phyloP scores from a whole-genome alignment of 2,329 filamentous ascomycete genomes.

The Drechslerella dactyloides region DNA sequence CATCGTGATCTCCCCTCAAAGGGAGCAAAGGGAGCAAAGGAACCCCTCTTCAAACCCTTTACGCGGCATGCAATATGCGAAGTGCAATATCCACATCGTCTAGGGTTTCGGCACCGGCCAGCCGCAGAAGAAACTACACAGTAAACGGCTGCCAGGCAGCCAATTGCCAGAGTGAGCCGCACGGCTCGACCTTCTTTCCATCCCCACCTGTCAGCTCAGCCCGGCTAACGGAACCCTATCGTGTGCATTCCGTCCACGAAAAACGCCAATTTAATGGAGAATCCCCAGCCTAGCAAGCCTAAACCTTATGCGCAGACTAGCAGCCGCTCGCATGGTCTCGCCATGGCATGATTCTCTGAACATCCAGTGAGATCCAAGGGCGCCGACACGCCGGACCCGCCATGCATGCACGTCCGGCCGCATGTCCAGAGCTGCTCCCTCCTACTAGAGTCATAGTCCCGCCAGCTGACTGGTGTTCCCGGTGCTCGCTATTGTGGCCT shows the following conservation, averaged over 20 bases:
- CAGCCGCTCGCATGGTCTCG: constrained; percentile 37
- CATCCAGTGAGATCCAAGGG: constrained; percentile 16
- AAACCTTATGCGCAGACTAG: neutral
- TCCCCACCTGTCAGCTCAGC: no score
- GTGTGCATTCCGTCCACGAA: neutral
- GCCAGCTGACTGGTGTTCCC: constrained; percentile 19
- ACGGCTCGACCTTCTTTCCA: no score
- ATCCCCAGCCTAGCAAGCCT: neutral
- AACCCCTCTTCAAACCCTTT: constrained; percentile 2
- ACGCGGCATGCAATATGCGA: no score
- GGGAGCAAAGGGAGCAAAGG: constrained; percentile 16
- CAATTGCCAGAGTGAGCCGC: no score
- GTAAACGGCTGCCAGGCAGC: no score
- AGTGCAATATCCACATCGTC: no score
- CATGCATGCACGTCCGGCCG: neutral
- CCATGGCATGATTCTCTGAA: constrained; percentile 49
- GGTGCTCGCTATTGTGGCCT: constrained; percentile 44
- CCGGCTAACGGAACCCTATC: neutral
- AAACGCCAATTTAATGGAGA: neutral
- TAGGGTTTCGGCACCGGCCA: no score
- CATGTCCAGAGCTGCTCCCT: neutral
- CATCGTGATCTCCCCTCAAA: constrained; percentile 21
- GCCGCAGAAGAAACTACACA: no score
- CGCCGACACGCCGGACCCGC: neutral
- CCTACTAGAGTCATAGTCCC: neutral